A percentile compares a stretch with the other conserved stretches of the same genome.
Conservation (phyloP, 352 stramenopile species). For the Phytopythium kandeliae region DNA sequence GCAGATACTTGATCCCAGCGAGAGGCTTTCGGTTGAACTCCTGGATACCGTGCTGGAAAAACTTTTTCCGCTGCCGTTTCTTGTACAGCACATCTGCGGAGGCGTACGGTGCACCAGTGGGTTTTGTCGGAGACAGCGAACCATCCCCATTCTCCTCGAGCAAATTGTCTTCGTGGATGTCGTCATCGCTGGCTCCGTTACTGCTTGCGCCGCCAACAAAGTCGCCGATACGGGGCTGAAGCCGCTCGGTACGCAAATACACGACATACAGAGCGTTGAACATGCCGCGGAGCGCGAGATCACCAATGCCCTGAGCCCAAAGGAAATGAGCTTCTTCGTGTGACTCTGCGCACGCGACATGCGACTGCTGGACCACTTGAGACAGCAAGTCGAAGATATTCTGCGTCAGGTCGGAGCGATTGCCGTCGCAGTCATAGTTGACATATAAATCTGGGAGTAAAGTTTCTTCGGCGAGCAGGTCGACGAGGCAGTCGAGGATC, state of each 20-base stretch:
- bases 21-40: constrained; percentile 95
- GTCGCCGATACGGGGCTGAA: constrained; percentile 16
- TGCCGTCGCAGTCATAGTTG: constrained; percentile 99
- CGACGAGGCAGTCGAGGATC: constrained; percentile 90
- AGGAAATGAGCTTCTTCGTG: constrained; percentile 67
- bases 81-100: constrained; percentile 47
- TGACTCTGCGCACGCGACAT: constrained; percentile 60
- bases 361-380: constrained; percentile 58
- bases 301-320: constrained; percentile 61
- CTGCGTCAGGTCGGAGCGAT: constrained; percentile 86
- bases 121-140: not conserved
- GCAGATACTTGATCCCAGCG: constrained; percentile 84
- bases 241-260: constrained; percentile 43
- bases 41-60: constrained; percentile 82
- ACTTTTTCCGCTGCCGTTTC: constrained; percentile 72
- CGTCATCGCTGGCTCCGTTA: constrained; percentile 16
- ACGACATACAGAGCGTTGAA: constrained; percentile 78
- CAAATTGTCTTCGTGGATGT: constrained; percentile 22
- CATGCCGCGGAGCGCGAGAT: constrained; percentile 58
- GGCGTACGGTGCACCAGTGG: constrained; percentile 16
- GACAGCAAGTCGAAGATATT: constrained; percentile 96
- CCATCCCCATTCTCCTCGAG: constrained; percentile 12
- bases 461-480: constrained; percentile 94
- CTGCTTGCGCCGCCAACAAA: constrained; percentile 11
- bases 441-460: constrained; percentile 97